Percentiles rank a stretch among this genome's conserved stretches.
phyloP scores from a whole-genome alignment of 352 stramenopile genomes.

The Pythium biforme region DNA sequence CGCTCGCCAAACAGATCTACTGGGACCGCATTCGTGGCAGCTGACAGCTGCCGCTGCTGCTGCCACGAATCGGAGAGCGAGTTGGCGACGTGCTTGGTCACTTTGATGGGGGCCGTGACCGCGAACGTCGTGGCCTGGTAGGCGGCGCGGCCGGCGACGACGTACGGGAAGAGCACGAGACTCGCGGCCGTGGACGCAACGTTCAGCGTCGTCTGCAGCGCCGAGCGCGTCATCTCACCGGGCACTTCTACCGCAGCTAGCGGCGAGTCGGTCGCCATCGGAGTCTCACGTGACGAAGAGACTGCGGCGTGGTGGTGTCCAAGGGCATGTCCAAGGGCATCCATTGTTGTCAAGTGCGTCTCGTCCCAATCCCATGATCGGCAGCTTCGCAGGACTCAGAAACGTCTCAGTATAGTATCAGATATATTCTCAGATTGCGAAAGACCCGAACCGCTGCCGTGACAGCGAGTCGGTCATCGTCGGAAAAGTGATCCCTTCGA shows the following conservation, averaged over 20 bases:
- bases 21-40: not conserved
- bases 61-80: constrained; percentile 32
- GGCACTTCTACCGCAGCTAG: no score
- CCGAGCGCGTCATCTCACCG: constrained; percentile 10
- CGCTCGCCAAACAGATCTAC: constrained; percentile 58
- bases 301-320: no score
- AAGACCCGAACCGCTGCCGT: not conserved
- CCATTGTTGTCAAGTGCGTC: not conserved
- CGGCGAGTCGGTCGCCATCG: not conserved
- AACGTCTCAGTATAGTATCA: not conserved
- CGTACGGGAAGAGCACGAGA: constrained; percentile 61
- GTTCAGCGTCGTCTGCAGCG: constrained; percentile 52
- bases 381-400: constrained; percentile 2
- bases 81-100: constrained; percentile 50
- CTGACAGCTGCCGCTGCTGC: constrained; percentile 6
- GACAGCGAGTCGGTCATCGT: constrained; percentile 9
- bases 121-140: constrained; percentile 59
- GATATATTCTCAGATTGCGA: constrained; percentile 1
- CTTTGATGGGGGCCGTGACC: constrained; percentile 52
- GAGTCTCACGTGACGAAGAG: no score
- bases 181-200: constrained; percentile 58
- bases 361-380: not conserved
- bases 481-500: not conserved
- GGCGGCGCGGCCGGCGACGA: constrained; percentile 53
- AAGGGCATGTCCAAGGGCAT: no score